Evolutionary conservation across 2,329 filamentous ascomycete genomes (phyloP), one percentile per base, ranked within the genome.

Genomic region (Exophiala calicioides): DNA sequence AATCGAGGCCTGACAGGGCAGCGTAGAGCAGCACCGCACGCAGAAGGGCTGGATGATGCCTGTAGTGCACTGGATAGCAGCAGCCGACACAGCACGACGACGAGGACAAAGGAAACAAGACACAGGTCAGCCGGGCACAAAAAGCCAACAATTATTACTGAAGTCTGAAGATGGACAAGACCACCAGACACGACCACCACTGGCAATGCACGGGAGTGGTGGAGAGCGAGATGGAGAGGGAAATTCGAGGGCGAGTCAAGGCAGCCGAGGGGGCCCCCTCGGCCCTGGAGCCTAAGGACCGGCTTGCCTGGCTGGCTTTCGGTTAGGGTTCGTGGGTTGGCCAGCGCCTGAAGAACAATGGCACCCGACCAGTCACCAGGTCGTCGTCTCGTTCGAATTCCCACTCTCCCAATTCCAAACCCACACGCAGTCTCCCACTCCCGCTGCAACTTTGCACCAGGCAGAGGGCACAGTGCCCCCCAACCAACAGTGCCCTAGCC

Each of bases 1-100:
- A 43, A 44, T 33, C 7, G 30, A 12, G 53, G 36, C 41, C 39
- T 47, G 58, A 56, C 55, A 60, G 56, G 56, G 59, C 55, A 52
- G 47, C 10, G 7, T 9, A 27, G 24, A 27, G 24, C n/a, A n/a
- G 24, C 24, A 27, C 24, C n/a, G 12, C 29, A 31, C 24, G 24
- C 5, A 29, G n/a, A 9, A n/a, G 26, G 26, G 26, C 8, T 8
- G n/a, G 26, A n/a, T 29, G n/a, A 9, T 29, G 8, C 26, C 43
- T 32, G 35, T 29, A 46, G 27, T 34, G 43, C 43, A 39, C 26
- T 26, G 37, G 37, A 13, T 20, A 26, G 37, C 43, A 34, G 36
- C 43, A 34, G 43, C 35, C 36, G 35, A 46, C 43, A 56, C 60
- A 59, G 51, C 52, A 56, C 50, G 44, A 50, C 44, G 42, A 52